Conservation (phyloP, 345 rosid species). For the Aethionema arabicum region DNA sequence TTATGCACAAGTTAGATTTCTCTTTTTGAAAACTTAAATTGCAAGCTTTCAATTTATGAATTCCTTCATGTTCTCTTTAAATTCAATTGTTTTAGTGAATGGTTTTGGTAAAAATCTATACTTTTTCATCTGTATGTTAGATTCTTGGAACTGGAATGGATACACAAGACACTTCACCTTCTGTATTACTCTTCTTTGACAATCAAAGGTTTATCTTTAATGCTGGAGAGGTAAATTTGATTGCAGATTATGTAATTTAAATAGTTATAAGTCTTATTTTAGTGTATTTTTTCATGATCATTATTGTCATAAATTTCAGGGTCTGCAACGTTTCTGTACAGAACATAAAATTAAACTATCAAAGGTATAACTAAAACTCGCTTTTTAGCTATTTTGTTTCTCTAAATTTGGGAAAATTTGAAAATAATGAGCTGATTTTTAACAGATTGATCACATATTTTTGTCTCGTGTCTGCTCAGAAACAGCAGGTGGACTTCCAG, state of each 20-base stretch:
- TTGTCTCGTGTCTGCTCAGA: constrained; percentile 96
- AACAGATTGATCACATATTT: constrained; percentile 93
- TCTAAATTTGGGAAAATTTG: neutral
- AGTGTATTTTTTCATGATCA: constrained; percentile 11
- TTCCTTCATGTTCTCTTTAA: neutral
- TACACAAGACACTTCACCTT: constrained; percentile 92
- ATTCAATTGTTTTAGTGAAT: neutral
- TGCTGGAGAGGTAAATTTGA: constrained; percentile 82
- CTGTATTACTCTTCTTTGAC: constrained; percentile 89
- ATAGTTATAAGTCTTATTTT: neutral
- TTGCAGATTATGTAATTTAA: neutral
- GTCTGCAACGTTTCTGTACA: constrained; percentile 86
- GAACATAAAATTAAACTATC: constrained; percentile 91
- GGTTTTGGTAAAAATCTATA: neutral
- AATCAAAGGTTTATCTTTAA: constrained; percentile 88
- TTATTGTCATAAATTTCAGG: constrained; percentile 44
- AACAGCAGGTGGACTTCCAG: constrained; percentile 97
- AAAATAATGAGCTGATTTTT: constrained; percentile 20
- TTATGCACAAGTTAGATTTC: constrained; percentile 64
- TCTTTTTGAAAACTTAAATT: too few relatives aligned
- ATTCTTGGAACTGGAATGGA: constrained; percentile 97
- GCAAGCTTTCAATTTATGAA: neutral
- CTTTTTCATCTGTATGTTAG: constrained; percentile 35
- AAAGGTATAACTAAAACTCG: constrained; percentile 49
- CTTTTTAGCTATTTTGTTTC: constrained; percentile 7